Conservation (phyloP, 345 rosid species). For the Ceriops tagal region DNA sequence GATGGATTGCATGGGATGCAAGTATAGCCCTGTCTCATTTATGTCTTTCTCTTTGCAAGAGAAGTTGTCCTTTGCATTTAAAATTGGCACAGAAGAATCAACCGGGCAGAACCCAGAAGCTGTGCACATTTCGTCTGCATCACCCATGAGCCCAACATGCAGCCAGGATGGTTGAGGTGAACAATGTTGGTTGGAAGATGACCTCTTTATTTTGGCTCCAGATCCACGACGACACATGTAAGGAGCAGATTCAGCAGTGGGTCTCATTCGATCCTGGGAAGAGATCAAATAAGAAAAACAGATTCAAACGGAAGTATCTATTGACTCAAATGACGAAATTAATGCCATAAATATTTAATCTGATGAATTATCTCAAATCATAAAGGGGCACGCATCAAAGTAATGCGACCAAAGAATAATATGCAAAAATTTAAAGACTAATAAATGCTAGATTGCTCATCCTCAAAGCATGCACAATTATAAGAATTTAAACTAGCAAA, state of each 20-base stretch:
- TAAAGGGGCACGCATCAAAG: too few species aligned
- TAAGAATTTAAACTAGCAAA: not conserved
- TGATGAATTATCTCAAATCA: too few species aligned
- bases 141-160: slow-evolving; percentile 40
- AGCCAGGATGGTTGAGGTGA: slow-evolving; percentile 65
- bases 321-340: too few species aligned
- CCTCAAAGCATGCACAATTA: not conserved
- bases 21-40: slow-evolving; percentile 28
- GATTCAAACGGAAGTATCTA: too few species aligned
- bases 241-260: slow-evolving; percentile 40
- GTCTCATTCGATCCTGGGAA: slow-evolving; percentile 52
- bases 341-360: too few species aligned
- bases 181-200: slow-evolving; percentile 42
- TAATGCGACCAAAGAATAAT: too few species aligned
- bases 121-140: slow-evolving; percentile 30
- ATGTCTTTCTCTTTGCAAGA: slow-evolving; percentile 29
- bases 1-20: slow-evolving; percentile 83
- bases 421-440: not conserved
- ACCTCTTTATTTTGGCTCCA: slow-evolving; percentile 86
- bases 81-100: slow-evolving; percentile 57
- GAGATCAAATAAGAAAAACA: not conserved
- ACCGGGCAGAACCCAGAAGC: slow-evolving; percentile 53
- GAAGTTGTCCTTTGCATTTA: slow-evolving; percentile 27
- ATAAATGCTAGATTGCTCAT: not conserved
- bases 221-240: slow-evolving; percentile 53